Evolutionary conservation across 306 rosid species (phyloP).

Genomic region (Quercus gilva): DNA sequence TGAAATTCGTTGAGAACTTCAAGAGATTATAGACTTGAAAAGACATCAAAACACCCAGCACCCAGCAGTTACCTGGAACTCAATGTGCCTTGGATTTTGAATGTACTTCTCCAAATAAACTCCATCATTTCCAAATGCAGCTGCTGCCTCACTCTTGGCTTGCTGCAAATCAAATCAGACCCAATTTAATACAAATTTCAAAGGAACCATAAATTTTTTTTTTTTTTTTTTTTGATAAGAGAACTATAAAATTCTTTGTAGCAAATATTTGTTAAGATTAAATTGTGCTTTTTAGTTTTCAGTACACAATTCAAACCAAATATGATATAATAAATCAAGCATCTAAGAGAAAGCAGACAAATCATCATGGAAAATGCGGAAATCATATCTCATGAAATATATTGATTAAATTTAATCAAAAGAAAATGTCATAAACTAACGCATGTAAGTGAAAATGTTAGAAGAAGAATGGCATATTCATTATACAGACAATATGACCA

Average conservation of each 20-base stretch:
- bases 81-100: constrained; percentile 97
- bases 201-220: not conserved
- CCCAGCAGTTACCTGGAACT: constrained; percentile 76
- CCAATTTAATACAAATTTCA: constrained; percentile 17
- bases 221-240: too few species aligned
- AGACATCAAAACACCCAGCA: not conserved
- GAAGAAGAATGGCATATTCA: not conserved
- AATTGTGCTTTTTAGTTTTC: not conserved
- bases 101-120: constrained; percentile 96
- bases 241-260: not conserved
- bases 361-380: not conserved
- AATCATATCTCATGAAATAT: too few species aligned
- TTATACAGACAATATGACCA: not conserved
- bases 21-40: not conserved
- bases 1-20: not conserved
- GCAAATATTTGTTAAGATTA: not conserved
- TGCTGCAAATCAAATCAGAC: constrained; percentile 61
- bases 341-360: not conserved
- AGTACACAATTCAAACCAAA: not conserved
- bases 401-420: too few species aligned
- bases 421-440: too few species aligned
- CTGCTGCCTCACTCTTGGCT: constrained; percentile 99
- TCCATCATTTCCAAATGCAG: constrained; percentile 99
- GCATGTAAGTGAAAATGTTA: too few species aligned
- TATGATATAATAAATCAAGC: not conserved